Percentiles rank a stretch among this genome's conserved stretches.
These are phyloP conservation scores for Euphrasia arctica DNA, from an alignment of 305 asterid species.

Conservation along the genomic window DNA sequence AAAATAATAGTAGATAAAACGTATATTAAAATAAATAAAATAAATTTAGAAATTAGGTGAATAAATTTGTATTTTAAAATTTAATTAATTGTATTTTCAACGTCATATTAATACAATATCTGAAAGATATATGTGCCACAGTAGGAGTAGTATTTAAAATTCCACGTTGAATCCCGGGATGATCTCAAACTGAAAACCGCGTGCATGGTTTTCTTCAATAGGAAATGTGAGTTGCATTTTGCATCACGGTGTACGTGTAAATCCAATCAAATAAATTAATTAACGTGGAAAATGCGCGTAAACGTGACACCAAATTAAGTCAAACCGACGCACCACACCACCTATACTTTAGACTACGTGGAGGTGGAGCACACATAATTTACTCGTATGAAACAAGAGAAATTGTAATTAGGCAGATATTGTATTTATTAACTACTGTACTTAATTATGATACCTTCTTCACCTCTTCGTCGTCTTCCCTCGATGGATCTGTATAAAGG, in stretches of 20 bases:
- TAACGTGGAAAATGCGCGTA: slow-evolving; percentile 57
- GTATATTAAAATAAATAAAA: too few species aligned
- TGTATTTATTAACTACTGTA: background rate
- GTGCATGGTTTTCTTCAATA: background rate
- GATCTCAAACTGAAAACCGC: background rate
- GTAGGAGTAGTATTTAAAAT: too few species aligned
- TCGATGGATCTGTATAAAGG: slow-evolving; percentile 23
- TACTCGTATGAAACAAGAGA: slow-evolving; percentile 26
- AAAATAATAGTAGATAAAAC: too few species aligned
- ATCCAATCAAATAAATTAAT: background rate
- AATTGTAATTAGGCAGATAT: background rate
- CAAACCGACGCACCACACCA: slow-evolving; percentile 13
- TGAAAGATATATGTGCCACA: too few species aligned
- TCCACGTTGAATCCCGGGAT: too few species aligned
- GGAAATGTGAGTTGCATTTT: background rate
- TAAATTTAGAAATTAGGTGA: too few species aligned
- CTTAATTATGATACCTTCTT: slow-evolving; percentile 21
- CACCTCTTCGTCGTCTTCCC: slow-evolving; percentile 9
- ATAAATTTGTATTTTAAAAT: too few species aligned
- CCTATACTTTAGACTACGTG: background rate
- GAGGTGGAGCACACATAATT: background rate
- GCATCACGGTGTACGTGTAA: background rate
- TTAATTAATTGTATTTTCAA: too few species aligned
- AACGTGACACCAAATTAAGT: slow-evolving; percentile 23
- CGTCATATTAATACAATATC: too few species aligned